A percentile compares a stretch with the other conserved stretches of the same genome.
Conservation (phyloP, 371 early-diverging fungal species). For the Mortierella sp. region DNA sequence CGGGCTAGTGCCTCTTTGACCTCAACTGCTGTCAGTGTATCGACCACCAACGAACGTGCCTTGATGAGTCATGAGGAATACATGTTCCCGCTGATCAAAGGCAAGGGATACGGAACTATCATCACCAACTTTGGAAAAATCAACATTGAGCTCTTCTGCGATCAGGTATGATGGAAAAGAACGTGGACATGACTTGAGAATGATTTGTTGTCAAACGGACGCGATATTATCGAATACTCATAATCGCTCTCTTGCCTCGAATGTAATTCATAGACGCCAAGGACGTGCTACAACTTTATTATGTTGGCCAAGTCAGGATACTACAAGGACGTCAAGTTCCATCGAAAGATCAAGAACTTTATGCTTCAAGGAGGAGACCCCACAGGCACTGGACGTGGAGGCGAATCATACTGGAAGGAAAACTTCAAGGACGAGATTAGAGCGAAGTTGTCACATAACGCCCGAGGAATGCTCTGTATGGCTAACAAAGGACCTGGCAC, state of each 20-base stretch:
- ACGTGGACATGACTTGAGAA: background rate
- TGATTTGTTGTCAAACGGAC: background rate
- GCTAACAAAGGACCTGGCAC: constrained; percentile 93
- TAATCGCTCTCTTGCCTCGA: background rate
- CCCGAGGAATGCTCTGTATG: constrained; percentile 87
- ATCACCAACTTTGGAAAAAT: constrained; percentile 90
- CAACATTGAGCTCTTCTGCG: constrained; percentile 89
- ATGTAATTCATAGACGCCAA: constrained; percentile 71
- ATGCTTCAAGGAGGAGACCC: constrained; percentile 98
- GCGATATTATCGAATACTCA: background rate
- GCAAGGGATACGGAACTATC: constrained; percentile 83
- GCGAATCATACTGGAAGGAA: constrained; percentile 85
- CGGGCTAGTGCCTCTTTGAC: constrained; percentile 88
- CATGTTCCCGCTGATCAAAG: constrained; percentile 86
- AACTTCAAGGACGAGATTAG: constrained; percentile 90
- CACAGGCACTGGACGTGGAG: constrained; percentile 92
- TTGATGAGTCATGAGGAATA: constrained; percentile 85
- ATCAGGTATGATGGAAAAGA: constrained; percentile 59
- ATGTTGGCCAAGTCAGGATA: constrained; percentile 88
- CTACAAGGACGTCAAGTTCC: constrained; percentile 86
- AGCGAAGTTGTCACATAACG: constrained; percentile 79
- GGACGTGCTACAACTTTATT: constrained; percentile 94
- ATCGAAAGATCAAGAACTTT: constrained; percentile 91
- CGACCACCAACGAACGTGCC: constrained; percentile 79
- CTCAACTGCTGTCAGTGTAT: constrained; percentile 85